A percentile compares a stretch with the other conserved stretches of the same genome.
Evolutionary conservation across 768 basidiomycete species (phyloP).

Genomic region (Suillus spraguei): DNA sequence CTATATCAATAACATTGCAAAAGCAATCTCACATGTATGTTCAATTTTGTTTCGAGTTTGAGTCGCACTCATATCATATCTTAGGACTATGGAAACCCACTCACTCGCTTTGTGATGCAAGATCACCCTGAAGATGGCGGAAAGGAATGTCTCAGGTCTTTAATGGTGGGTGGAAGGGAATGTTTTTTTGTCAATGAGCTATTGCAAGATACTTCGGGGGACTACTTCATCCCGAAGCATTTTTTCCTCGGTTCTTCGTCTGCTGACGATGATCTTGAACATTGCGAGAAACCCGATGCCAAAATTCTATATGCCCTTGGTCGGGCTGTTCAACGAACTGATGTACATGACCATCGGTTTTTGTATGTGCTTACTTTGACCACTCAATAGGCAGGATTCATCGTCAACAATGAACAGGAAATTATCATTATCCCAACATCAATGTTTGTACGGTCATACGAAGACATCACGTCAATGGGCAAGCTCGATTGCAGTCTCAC

Average conservation of each 20-base stretch:
- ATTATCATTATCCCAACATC: conserved; percentile 4
- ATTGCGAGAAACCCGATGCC: background rate
- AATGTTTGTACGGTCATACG: conserved; percentile 4
- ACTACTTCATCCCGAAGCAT: no score
- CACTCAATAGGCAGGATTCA: conserved; percentile 9
- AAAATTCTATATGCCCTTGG: conserved; percentile 8
- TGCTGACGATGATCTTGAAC: background rate
- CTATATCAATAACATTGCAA: conserved; percentile 19
- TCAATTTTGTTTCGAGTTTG: background rate
- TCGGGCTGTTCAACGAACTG: conserved; percentile 4
- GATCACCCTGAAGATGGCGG: no score
- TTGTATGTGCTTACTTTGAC: background rate
- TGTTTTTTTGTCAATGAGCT: no score
- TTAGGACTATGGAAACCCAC: conserved; percentile 6
- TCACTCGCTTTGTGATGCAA: no score
- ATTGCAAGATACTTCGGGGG: no score
- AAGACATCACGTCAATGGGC: background rate
- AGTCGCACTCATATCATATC: background rate
- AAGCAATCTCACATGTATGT: conserved; percentile 27
- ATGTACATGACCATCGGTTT: background rate
- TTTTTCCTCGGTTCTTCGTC: background rate
- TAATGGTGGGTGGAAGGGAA: no score
- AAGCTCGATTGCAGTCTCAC: conserved; percentile 11
- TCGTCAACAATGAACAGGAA: conserved; percentile 9
- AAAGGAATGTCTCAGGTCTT: no score